Evolutionary conservation across 2,329 filamentous ascomycete genomes (phyloP).

Genomic region (Xylariales sp.): DNA sequence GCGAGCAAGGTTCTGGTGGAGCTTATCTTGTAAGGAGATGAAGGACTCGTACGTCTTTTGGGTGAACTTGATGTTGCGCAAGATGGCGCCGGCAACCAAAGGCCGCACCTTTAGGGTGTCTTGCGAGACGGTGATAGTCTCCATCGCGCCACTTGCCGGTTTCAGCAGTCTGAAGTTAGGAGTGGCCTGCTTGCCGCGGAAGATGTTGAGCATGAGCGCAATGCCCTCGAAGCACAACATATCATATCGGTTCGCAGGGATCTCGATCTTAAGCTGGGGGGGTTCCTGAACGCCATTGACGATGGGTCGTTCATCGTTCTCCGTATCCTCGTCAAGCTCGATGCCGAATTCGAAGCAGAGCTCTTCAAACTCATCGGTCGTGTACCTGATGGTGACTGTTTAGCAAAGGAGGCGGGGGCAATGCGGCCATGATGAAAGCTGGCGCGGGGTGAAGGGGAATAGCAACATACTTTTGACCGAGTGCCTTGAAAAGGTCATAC

Average conservation of each 20-base stretch:
- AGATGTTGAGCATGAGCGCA: constrained; percentile 91
- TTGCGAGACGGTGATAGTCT: constrained; percentile 76
- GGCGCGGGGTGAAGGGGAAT: constrained; percentile 14
- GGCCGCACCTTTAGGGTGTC: constrained; percentile 76
- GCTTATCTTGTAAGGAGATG: constrained; percentile 95
- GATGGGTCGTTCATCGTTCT: constrained; percentile 67
- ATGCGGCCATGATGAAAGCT: constrained; percentile 8
- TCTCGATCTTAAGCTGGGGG: constrained; percentile 95
- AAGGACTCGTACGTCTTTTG: constrained; percentile 92
- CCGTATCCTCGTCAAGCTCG: constrained; percentile 94
- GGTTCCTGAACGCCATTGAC: constrained; percentile 79
- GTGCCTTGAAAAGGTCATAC: constrained; percentile 87
- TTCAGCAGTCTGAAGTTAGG: constrained; percentile 77
- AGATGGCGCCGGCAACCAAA: constrained; percentile 82
- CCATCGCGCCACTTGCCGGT: constrained; percentile 67
- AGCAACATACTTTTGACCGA: constrained; percentile 70
- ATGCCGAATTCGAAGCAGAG: constrained; percentile 98
- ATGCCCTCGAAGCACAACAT: constrained; percentile 98
- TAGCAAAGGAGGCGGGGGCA: constrained; percentile 14
- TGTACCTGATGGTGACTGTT: constrained; percentile 54
- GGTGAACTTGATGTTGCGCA: constrained; percentile 89
- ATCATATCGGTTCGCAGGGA: constrained; percentile 89
- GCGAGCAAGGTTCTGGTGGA: constrained; percentile 92
- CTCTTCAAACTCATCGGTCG: constrained; percentile 92
- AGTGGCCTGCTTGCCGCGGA: constrained; percentile 69